Percentiles rank a stretch among this genome's conserved stretches.
Conservation (phyloP, 306 rosid species). For the Benincasa hispida region DNA sequence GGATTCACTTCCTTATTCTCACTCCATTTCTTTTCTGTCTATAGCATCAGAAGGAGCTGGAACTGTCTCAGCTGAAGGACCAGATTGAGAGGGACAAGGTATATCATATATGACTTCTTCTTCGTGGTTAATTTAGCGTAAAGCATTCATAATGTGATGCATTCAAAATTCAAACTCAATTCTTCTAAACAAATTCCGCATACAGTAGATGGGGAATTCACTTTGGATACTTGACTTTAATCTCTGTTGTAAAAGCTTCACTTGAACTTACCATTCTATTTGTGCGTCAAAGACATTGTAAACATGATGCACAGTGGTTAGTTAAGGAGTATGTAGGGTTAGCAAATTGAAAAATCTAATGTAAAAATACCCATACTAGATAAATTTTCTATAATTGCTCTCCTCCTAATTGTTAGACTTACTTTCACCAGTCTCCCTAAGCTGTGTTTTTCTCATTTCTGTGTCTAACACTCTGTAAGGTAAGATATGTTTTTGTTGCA, state of each 20-base stretch:
- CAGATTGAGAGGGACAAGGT: conserved; percentile 83
- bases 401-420: neutral
- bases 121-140: conserved; percentile 2
- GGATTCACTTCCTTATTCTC: neutral
- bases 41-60: conserved; percentile 81
- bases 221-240: neutral
- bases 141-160: conserved; percentile 2
- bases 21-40: conserved; percentile 5
- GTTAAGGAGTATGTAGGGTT: neutral
- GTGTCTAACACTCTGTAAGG: neutral
- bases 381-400: neutral
- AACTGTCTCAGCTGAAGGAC: conserved; percentile 59
- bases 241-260: neutral
- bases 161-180: neutral
- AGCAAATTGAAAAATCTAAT: neutral
- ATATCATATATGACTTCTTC: conserved; percentile 23
- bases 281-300: neutral
- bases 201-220: neutral
- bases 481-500: neutral
- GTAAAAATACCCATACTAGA: neutral
- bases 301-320: neutral
- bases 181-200: neutral
- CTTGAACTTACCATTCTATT: neutral
- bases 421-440: neutral
- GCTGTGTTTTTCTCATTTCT: neutral